phyloP scores from a whole-genome alignment of 148 eudicot genomes.

The Hydrangea macrophylla region DNA sequence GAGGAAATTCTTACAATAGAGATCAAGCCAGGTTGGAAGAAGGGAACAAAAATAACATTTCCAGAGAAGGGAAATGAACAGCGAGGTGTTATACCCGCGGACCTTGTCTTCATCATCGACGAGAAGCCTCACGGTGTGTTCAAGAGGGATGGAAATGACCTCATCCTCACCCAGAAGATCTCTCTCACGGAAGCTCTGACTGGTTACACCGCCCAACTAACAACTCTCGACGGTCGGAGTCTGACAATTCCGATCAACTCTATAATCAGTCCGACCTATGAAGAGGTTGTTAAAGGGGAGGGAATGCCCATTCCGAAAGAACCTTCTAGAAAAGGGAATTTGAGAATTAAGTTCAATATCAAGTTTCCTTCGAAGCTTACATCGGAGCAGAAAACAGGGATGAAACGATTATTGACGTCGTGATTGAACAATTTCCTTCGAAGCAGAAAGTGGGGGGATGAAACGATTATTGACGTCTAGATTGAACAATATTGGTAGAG shows the following conservation, averaged over 20 bases:
- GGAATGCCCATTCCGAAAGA: constrained; percentile 56
- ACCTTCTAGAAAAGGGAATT: constrained; percentile 42
- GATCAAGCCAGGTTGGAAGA: constrained; percentile 51
- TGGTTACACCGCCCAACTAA: constrained; percentile 34
- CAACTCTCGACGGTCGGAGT: constrained; percentile 41
- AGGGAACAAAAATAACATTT: constrained; percentile 54
- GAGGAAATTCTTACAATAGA: constrained; percentile 47
- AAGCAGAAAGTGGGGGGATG: constrained; percentile 44
- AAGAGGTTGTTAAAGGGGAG: constrained; percentile 42
- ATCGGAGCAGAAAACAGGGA: constrained; percentile 41
- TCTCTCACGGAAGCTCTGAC: constrained; percentile 47
- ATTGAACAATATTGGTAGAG: background rate
- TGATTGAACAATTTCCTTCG: constrained; percentile 26
- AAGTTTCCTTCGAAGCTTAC: constrained; percentile 48
- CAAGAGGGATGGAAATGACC: constrained; percentile 52
- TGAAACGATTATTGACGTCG: constrained; percentile 29
- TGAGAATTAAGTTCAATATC: constrained; percentile 41
- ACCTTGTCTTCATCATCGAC: constrained; percentile 43
- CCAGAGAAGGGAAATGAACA: constrained; percentile 47
- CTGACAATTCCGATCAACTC: constrained; percentile 33
- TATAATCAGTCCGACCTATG: constrained; percentile 37
- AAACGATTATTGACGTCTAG: constrained; percentile 28
- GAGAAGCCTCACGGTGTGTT: constrained; percentile 45
- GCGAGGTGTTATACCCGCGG: constrained; percentile 40
- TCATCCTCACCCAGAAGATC: constrained; percentile 34